Evolutionary conservation across 176 grass and related monocot genomes (phyloP).

Genomic region (Eragrostis nindensis): DNA sequence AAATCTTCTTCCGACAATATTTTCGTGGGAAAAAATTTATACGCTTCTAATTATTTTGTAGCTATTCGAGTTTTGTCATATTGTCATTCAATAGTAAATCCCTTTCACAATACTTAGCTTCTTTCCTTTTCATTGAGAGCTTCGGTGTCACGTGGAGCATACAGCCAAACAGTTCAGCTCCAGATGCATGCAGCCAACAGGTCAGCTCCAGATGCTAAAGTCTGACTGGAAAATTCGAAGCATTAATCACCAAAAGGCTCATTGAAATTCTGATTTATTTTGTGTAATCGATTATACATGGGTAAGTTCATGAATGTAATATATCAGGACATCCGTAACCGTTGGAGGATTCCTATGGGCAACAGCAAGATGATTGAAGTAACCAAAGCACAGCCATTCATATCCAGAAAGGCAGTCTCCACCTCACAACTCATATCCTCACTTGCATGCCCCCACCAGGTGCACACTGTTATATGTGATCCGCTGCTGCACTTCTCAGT

Average conservation of each 20-base stretch:
- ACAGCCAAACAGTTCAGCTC: too few species aligned
- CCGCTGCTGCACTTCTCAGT: constrained; percentile 54
- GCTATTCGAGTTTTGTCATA: too few species aligned
- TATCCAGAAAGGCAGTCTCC: constrained; percentile 57
- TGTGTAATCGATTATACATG: background rate
- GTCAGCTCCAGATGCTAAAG: constrained; percentile 12
- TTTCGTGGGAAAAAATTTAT: too few species aligned
- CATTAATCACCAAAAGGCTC: constrained; percentile 9
- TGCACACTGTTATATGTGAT: constrained; percentile 63
- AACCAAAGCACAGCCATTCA: constrained; percentile 71
- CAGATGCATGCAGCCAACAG: constrained; percentile 15
- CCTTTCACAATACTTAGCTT: too few species aligned
- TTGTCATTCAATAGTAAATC: too few species aligned
- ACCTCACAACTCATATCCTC: constrained; percentile 91
- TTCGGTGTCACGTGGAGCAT: too few species aligned
- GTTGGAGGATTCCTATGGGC: constrained; percentile 24
- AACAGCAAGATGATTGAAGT: constrained; percentile 62
- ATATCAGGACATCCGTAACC: constrained; percentile 34
- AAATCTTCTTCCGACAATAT: too few species aligned
- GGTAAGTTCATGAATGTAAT: constrained; percentile 34
- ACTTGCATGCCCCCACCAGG: constrained; percentile 16
- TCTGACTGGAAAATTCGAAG: background rate
- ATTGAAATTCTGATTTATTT: constrained; percentile 16
- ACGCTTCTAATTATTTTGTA: too few species aligned
- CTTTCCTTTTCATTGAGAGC: too few species aligned